Percentiles rank a stretch among this genome's conserved stretches.
These are phyloP conservation scores for Emmonsia crescens DNA, from an alignment of 2,329 filamentous ascomycete genomes.

Conservation along the genomic window DNA sequence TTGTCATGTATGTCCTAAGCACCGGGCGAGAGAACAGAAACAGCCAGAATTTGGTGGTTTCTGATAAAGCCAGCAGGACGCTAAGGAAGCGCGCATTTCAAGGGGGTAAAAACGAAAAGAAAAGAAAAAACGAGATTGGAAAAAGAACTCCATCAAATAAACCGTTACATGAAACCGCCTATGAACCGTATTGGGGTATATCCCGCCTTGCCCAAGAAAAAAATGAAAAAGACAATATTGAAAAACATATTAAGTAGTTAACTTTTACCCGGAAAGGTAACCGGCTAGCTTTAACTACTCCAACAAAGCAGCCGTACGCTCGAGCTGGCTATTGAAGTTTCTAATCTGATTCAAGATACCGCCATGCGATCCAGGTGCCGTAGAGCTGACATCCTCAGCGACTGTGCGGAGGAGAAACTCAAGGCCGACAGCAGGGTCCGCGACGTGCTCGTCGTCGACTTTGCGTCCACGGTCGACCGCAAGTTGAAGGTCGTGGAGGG, in stretches of 20 bases:
- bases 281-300: background rate
- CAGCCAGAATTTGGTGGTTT: too few species aligned
- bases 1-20: too few species aligned
- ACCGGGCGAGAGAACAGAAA: too few species aligned
- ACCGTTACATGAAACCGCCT: background rate
- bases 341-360: slow-evolving; percentile 33
- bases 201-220: background rate
- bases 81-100: background rate
- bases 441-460: slow-evolving; percentile 11
- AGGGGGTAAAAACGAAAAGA: background rate
- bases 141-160: background rate
- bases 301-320: slow-evolving; percentile 14
- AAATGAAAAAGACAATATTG: background rate
- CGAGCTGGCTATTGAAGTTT: slow-evolving; percentile 34
- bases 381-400: slow-evolving; percentile 31
- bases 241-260: background rate
- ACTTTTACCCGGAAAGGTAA: background rate
- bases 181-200: background rate
- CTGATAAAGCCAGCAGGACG: too few species aligned
- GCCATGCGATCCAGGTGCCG: slow-evolving; percentile 27
- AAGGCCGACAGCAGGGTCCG: slow-evolving; percentile 20
- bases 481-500: slow-evolving; percentile 31
- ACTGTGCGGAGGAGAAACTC: slow-evolving; percentile 35
- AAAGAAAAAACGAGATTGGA: background rate
- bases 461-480: slow-evolving; percentile 28